Percentiles rank a stretch among this genome's conserved stretches.
Conservation (phyloP, 2,329 filamentous ascomycete genomes). For the Trichocomaceae sp. region DNA sequence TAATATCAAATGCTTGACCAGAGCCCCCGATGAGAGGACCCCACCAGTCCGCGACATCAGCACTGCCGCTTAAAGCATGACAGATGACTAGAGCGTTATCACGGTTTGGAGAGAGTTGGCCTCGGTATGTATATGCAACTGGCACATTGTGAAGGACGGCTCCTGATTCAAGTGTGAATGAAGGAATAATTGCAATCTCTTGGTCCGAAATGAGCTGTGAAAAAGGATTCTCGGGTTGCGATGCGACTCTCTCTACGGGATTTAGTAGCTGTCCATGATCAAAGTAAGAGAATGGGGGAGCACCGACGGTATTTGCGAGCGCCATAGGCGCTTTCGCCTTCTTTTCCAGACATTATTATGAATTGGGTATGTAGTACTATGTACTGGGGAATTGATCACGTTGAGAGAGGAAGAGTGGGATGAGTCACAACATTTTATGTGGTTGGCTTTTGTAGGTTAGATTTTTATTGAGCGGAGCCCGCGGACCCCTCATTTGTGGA, state of each 20-base stretch:
- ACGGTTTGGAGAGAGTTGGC: slow-evolving; percentile 48
- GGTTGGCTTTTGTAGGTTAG: neutral
- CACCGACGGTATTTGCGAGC: slow-evolving; percentile 13
- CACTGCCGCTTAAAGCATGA: slow-evolving; percentile 49
- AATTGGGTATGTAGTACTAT: too few relatives aligned
- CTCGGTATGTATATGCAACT: slow-evolving; percentile 59
- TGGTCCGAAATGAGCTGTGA: slow-evolving; percentile 80
- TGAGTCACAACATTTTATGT: neutral
- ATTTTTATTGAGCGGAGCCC: neutral
- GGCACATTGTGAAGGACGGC: slow-evolving; percentile 70
- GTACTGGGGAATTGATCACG: neutral
- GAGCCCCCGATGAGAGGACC: slow-evolving; percentile 47
- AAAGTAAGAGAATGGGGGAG: neutral
- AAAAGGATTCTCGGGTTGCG: slow-evolving; percentile 89
- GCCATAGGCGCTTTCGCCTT: neutral
- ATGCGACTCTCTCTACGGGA: slow-evolving; percentile 48
- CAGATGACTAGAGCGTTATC: slow-evolving; percentile 61
- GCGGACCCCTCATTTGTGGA: neutral
- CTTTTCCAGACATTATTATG: neutral
- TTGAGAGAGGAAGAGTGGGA: neutral
- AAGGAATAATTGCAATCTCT: slow-evolving; percentile 75
- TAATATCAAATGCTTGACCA: slow-evolving; percentile 49
- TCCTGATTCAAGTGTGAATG: slow-evolving; percentile 89
- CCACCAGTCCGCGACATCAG: slow-evolving; percentile 53
- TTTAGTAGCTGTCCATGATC: slow-evolving; percentile 42